Conservation (phyloP, 129 eudicot species). For the Flaveria bidentis region DNA sequence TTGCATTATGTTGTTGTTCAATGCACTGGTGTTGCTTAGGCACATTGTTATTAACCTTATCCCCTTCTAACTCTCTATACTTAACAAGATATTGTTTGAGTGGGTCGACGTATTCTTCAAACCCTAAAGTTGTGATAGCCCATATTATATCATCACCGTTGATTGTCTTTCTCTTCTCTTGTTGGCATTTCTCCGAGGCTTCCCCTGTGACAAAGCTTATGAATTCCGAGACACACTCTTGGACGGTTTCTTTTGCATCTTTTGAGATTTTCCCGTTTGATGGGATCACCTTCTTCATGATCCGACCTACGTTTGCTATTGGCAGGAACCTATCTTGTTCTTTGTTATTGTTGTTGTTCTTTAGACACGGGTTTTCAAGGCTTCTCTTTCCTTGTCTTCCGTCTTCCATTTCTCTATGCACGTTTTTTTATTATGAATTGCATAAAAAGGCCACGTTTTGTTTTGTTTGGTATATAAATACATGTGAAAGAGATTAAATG, state of each 20-base stretch:
- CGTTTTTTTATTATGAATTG: slow-evolving; percentile 29
- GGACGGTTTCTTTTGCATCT: slow-evolving; percentile 79
- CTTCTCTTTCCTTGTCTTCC: slow-evolving; percentile 50
- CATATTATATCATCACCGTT: slow-evolving; percentile 78
- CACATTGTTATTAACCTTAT: slow-evolving; percentile 42
- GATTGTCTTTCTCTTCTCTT: slow-evolving; percentile 74
- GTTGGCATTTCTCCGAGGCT: slow-evolving; percentile 80
- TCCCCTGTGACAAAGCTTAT: slow-evolving; percentile 77
- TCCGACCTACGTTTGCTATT: slow-evolving; percentile 74
- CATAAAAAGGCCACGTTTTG: slow-evolving; percentile 33
- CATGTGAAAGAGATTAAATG: slow-evolving; percentile 33
- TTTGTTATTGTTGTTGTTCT: slow-evolving; percentile 49
- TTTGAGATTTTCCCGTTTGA: slow-evolving; percentile 71
- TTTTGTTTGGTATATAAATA: slow-evolving; percentile 37
- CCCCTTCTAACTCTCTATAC: slow-evolving; percentile 72
- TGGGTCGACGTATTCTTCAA: slow-evolving; percentile 74
- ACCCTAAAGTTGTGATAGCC: slow-evolving; percentile 75
- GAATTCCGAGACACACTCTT: slow-evolving; percentile 83
- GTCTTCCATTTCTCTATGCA: slow-evolving; percentile 49
- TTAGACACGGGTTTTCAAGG: slow-evolving; percentile 48
- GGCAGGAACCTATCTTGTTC: slow-evolving; percentile 78
- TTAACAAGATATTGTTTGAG: slow-evolving; percentile 61
- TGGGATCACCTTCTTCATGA: slow-evolving; percentile 76
- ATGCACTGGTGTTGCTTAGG: slow-evolving; percentile 58
- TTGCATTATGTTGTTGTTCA: slow-evolving; percentile 31